These are phyloP conservation scores for Leptographium galeiforme DNA, from an alignment of 2,329 filamentous ascomycete species.

Conservation along the genomic window DNA sequence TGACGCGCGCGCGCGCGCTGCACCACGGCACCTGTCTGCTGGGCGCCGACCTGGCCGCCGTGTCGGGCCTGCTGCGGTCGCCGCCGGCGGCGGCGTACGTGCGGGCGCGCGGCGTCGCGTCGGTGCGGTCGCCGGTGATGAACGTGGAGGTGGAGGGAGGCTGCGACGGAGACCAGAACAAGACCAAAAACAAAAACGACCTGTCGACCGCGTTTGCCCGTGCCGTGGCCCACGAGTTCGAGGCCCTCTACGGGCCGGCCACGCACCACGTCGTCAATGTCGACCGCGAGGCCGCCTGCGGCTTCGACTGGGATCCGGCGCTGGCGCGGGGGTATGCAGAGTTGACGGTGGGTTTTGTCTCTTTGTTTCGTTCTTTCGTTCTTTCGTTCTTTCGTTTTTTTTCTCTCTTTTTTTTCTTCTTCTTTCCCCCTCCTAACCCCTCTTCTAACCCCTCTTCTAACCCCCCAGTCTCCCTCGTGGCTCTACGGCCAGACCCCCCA, in stretches of 20 bases:
- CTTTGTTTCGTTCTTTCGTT: background rate
- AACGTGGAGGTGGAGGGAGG: slow-evolving; percentile 48
- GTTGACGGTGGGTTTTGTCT: slow-evolving; percentile 20
- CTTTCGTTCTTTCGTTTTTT: background rate
- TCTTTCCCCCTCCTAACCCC: background rate
- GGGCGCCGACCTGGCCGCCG: slow-evolving; percentile 55
- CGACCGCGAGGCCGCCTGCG: slow-evolving; percentile 34
- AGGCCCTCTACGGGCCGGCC: slow-evolving; percentile 44
- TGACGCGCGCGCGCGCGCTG: slow-evolving; percentile 63
- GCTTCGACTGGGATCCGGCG: slow-evolving; percentile 26
- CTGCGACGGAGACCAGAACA: slow-evolving; percentile 4
- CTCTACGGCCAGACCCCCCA: slow-evolving; percentile 76
- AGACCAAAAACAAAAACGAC: too few relatives aligned
- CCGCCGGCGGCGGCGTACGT: slow-evolving; percentile 62
- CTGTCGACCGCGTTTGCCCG: slow-evolving; percentile 25
- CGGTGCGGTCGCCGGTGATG: slow-evolving; percentile 69
- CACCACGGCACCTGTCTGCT: slow-evolving; percentile 91
- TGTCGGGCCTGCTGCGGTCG: slow-evolving; percentile 61
- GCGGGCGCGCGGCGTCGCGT: slow-evolving; percentile 75
- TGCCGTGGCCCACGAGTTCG: slow-evolving; percentile 53
- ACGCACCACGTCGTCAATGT: slow-evolving; percentile 24
- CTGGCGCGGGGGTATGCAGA: slow-evolving; percentile 44
- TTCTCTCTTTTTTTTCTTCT: background rate
- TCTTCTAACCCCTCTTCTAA: background rate
- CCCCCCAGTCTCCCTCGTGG: slow-evolving; percentile 50